Conservation (phyloP, 345 rosid genomes). For the Diplotaxis tenuifolia region DNA sequence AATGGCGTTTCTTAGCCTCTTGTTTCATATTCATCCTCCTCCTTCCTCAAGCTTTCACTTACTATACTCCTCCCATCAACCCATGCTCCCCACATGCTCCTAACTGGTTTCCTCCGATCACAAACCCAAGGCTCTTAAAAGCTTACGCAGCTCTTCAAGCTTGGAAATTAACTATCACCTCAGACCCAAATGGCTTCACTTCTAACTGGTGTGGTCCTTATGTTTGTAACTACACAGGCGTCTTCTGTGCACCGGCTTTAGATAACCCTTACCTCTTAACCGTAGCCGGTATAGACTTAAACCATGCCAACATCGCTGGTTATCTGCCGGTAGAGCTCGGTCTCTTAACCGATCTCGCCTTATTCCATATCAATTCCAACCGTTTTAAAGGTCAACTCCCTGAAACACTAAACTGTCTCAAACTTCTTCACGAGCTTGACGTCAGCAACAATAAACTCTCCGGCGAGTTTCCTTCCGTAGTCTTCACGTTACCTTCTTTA, state of each 20-base stretch:
- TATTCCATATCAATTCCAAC: constrained; percentile 79
- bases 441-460: constrained; percentile 67
- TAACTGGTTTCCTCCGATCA: constrained; percentile 22
- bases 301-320: constrained; percentile 70
- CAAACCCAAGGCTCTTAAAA: constrained; percentile 61
- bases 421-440: constrained; percentile 67
- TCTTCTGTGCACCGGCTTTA: constrained; percentile 69
- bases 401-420: constrained; percentile 41
- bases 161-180: constrained; percentile 62
- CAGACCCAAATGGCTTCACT: constrained; percentile 68
- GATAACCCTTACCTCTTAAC: constrained; percentile 51
- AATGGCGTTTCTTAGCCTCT: constrained; percentile 16
- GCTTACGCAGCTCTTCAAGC: constrained; percentile 78
- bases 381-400: constrained; percentile 67
- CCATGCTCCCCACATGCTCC: constrained; percentile 25
- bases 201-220: constrained; percentile 73
- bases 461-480: constrained; percentile 62
- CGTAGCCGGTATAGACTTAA: constrained; percentile 84
- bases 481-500: constrained; percentile 60
- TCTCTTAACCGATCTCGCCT: constrained; percentile 68
- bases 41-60: constrained; percentile 30
- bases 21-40: neutral
- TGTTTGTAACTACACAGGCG: constrained; percentile 86
- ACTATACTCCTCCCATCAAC: constrained; percentile 19
- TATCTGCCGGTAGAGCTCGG: constrained; percentile 64